Base-by-base conservation (phyloP, 768 basidiomycete species). In the Pleurotus platypus region DNA sequence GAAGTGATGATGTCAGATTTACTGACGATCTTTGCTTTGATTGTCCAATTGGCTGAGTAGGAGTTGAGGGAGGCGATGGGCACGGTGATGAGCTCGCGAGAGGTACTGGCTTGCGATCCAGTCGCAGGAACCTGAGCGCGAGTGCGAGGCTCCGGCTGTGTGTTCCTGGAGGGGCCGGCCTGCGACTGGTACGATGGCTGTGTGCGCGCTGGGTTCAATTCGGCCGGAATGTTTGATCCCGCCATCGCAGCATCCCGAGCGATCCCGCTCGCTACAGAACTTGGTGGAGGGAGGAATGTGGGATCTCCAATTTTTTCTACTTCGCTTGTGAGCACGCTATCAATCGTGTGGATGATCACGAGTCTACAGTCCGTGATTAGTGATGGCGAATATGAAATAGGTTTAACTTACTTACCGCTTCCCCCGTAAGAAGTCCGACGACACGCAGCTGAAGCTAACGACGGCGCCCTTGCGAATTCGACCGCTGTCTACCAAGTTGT, bases 181-280 rank as follows among this genome's bases (percentile, higher is more conserved):
- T 18, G 46, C 7, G 24, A 7, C 20, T 24, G n/a, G 22, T 11
- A 11, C 15, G 30, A 22, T 48, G 16, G 46, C 46, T 16, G 13
- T 2, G 9, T 48, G 22, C 16, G n/a, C 46, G 22, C 16, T 6
- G 24, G 24, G 13, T 24, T 16, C 5, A 24, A 13, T 15, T 15
- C 13, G 22, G 18, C n/a, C 9, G 46, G 18, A 18, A 48, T 16
- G 43, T 22, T 45, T n/a, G 43, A 45, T 16, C n/a, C 20, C 30
- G 30, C 30, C 30, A 35, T 26, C 46, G 18, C 38, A 22, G 51
- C 51, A n/a, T 54, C 51, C 22, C 51, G 51, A 42, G 51, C 51
- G 16, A 54, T 54, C 20, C 51, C 51, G 15, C 30, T 54, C n/a
- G 51, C 51, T 3, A 39, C 38, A 9, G 51, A 54, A 37, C 51